Base-by-base conservation (phyloP, 352 stramenopile species). In the Phytophthora fragariaefolia region DNA sequence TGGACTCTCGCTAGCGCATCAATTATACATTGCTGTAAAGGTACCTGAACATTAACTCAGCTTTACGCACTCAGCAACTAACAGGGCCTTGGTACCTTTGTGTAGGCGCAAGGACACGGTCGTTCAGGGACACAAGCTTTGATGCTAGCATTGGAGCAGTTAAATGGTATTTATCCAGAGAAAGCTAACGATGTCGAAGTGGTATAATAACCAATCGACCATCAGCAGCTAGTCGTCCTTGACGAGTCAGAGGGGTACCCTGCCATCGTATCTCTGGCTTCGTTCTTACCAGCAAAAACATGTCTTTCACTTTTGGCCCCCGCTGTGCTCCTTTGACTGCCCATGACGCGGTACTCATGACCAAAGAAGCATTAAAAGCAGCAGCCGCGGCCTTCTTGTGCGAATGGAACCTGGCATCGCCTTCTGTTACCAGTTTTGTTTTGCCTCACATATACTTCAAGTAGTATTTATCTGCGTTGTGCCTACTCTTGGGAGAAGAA, bases 11-110 rank as follows among this genome's bases (percentile, higher is more conserved):
- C 74, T 97, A 18, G 90, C 90, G 30, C 85, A 96, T 57, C 87
- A 97, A 53, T 62, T 97, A 18, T 97, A 96, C 66, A 52, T 96
- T 53, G 87, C 87, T 42, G 80, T 94, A 26, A 92, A 93, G 83
- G 85, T 91, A 55, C 26, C 48, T 54, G 23, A 20, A 22, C 20
- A 12, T 58, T 7, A 40, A 12, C 8, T 45, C 1, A 0, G 28
- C 36, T 50, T 3, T 22, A n/a, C 24, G 4, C 47, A 10, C 13
- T 48, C 13, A 30, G 22, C 46, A 64, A 38, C 30, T 76, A 53
- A 69, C 13, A 23, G 13, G 18, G 13, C 22, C 5, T 36, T 43
- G 3, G 15, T 52, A 50, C 38, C 26, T 5, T 67, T 46, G 36
- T 69, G 10, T 64, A 95, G 82, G 86, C 86, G 5, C 86, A 96